Evolutionary conservation across 1,284 basidiomycete species (phyloP), one percentile per base, ranked within the genome.

Genomic region (Ustilago trichophora): DNA sequence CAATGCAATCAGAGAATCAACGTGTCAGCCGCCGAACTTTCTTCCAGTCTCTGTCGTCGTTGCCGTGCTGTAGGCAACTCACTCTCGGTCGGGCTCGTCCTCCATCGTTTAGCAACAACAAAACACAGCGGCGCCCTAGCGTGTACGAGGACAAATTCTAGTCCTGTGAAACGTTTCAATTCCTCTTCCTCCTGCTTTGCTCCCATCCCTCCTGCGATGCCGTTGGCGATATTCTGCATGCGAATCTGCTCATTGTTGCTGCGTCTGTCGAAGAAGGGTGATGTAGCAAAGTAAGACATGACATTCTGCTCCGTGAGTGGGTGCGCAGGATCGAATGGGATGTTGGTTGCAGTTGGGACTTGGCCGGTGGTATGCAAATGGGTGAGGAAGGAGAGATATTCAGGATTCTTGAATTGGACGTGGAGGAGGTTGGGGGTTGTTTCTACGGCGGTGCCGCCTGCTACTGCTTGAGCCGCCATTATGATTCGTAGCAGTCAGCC

Each of bases 181-280:
- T 78, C 77, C 11, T 71, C 47, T 45, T 78, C 69, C 19, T 57
- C 64, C 33, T 71, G 58, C 7, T 25, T 24, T 3, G 71, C 51
- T 8, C 40, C 40, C 33, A 50, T 53, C 1, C 46, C 43, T 11
- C 29, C 44, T 2, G 32, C 38, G 8, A n/a, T n/a, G n/a, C 52
- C 58, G 35, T 57, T 68, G 38, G 72, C 74, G 18, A 75, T 67
- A 44, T 76, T 78, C 43, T 80, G 77, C 77, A 80, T 80, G 10
- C 77, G 73, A 26, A 80, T 76, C 60, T 77, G 69, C 59, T 80
- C 75, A 34, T 80, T 80, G 43, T 75, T 78, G 58, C 71, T 72
- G 24, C 68, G 53, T 13, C 70, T 56, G 26, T 78, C 77, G 54
- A 73, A 80, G 54, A 80, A 80, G 15, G 75, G 75, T n/a, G 75